These are phyloP conservation scores for Phaeolepiota aurea DNA, from an alignment of 768 basidiomycete genomes.

Conservation along the genomic window DNA sequence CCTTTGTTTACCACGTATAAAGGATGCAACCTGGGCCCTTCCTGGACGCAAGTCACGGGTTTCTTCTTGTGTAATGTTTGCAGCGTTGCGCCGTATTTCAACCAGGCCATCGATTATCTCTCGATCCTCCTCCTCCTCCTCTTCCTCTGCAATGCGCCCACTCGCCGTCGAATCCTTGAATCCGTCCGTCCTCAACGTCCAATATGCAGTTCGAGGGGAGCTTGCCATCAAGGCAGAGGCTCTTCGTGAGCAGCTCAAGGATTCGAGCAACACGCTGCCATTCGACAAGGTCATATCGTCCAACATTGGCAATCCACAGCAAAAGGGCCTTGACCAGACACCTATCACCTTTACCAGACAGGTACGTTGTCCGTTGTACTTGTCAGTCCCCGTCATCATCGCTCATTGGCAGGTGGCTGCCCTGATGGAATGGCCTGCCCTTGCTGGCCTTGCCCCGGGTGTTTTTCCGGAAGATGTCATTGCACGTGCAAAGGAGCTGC, in stretches of 20 bases:
- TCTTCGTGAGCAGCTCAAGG: conserved; percentile 63
- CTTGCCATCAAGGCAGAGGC: conserved; percentile 91
- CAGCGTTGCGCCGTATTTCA: too few relatives aligned
- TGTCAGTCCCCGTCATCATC: background rate
- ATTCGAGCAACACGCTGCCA: conserved; percentile 52
- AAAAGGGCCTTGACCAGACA: conserved; percentile 87
- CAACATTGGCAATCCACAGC: conserved; percentile 98
- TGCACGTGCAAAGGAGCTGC: conserved; percentile 73
- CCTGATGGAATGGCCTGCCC: conserved; percentile 84
- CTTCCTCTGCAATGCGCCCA: conserved; percentile 33
- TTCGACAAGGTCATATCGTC: conserved; percentile 87
- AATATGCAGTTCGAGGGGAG: conserved; percentile 97
- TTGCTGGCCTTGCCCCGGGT: conserved; percentile 66
- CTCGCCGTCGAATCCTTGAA: conserved; percentile 73
- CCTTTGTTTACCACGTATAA: too few relatives aligned
- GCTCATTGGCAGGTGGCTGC: conserved; percentile 61
- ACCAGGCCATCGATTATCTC: conserved; percentile 1
- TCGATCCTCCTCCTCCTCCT: conserved; percentile 7
- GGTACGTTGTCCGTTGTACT: conserved; percentile 35
- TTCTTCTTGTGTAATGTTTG: too few relatives aligned
- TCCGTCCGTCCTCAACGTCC: conserved; percentile 75
- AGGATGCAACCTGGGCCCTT: too few relatives aligned
- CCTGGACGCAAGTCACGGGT: too few relatives aligned
- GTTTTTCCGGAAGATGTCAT: conserved; percentile 85
- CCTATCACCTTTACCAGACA: conserved; percentile 91